phyloP scores from a whole-genome alignment of 768 basidiomycete genomes.

The Suillus luteus region DNA sequence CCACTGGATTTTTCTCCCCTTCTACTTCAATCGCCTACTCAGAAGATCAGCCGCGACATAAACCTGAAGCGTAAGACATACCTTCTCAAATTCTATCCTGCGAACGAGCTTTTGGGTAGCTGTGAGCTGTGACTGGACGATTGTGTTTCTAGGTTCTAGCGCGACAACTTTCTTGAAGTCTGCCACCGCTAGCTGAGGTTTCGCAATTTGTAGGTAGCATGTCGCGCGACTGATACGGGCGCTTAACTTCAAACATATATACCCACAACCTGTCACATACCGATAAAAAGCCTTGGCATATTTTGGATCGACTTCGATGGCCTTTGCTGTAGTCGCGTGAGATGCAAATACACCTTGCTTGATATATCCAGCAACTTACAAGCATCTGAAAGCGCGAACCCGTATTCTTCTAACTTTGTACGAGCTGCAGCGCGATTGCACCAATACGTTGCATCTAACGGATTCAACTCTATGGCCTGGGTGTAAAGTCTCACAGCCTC shows the following conservation, averaged over 20 bases:
- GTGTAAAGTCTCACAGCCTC: conserved; percentile 79
- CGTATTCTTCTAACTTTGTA: conserved; percentile 92
- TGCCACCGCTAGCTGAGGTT: conserved; percentile 80
- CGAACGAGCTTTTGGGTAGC: conserved; percentile 91
- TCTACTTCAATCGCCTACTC: conserved; percentile 87
- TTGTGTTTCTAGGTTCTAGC: conserved; percentile 85
- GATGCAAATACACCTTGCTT: conserved; percentile 1
- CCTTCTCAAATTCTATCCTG: conserved; percentile 92
- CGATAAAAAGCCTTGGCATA: conserved; percentile 91
- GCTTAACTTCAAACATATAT: not conserved
- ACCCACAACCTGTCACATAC: conserved; percentile 38
- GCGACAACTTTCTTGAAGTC: conserved; percentile 86
- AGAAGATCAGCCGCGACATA: not conserved
- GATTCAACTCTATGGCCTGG: conserved; percentile 84
- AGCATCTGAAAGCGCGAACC: conserved; percentile 87
- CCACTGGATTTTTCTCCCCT: conserved; percentile 79
- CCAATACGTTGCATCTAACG: conserved; percentile 86
- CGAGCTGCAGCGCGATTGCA: conserved; percentile 92
- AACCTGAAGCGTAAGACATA: conserved; percentile 24
- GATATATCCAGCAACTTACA: conserved; percentile 49
- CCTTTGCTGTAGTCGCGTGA: conserved; percentile 55
- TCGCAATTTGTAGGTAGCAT: conserved; percentile 87
- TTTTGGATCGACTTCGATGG: conserved; percentile 83
- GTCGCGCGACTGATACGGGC: conserved; percentile 67
- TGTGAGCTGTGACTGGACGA: conserved; percentile 76